Conservation (phyloP, 1,284 basidiomycete species). For the Tranzscheliella williamsii region DNA sequence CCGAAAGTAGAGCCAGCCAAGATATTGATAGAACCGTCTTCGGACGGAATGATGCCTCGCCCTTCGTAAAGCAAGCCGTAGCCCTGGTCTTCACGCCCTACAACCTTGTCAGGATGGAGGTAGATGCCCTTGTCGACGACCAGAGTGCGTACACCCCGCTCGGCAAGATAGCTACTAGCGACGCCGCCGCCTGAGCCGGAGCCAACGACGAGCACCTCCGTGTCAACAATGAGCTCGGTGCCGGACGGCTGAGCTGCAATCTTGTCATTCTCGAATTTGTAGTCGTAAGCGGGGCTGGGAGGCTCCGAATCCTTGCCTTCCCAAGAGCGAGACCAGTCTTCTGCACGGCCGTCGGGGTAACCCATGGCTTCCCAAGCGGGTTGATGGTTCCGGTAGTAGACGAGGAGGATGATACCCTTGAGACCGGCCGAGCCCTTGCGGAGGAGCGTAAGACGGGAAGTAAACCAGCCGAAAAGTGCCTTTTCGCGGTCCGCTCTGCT, state of each 20-base stretch:
- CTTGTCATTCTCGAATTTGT: slow-evolving; percentile 56
- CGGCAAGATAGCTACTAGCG: slow-evolving; percentile 57
- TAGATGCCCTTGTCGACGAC: slow-evolving; percentile 64
- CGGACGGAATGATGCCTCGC: slow-evolving; percentile 61
- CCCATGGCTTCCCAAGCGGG: slow-evolving; percentile 55
- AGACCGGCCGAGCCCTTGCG: slow-evolving; percentile 54
- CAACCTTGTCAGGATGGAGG: slow-evolving; percentile 58
- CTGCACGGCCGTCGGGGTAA: slow-evolving; percentile 47
- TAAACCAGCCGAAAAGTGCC: slow-evolving; percentile 43
- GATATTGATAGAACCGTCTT: slow-evolving; percentile 61
- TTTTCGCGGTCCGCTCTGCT: slow-evolving; percentile 26
- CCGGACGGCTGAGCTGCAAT: slow-evolving; percentile 37
- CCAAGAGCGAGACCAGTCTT: slow-evolving; percentile 44
- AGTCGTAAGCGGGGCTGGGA: slow-evolving; percentile 36
- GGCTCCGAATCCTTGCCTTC: slow-evolving; percentile 13
- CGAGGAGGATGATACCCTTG: slow-evolving; percentile 45
- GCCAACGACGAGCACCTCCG: slow-evolving; percentile 62
- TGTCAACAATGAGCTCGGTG: slow-evolving; percentile 47
- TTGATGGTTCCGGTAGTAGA: slow-evolving; percentile 52
- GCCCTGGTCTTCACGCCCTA: slow-evolving; percentile 59
- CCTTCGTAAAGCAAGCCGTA: slow-evolving; percentile 62
- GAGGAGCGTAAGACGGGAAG: slow-evolving; percentile 45
- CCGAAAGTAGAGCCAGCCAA: slow-evolving; percentile 63
- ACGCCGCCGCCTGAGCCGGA: slow-evolving; percentile 64
- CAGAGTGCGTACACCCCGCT: slow-evolving; percentile 61